Conservation (phyloP, 306 rosid species). For the Mucuna pruriens region DNA sequence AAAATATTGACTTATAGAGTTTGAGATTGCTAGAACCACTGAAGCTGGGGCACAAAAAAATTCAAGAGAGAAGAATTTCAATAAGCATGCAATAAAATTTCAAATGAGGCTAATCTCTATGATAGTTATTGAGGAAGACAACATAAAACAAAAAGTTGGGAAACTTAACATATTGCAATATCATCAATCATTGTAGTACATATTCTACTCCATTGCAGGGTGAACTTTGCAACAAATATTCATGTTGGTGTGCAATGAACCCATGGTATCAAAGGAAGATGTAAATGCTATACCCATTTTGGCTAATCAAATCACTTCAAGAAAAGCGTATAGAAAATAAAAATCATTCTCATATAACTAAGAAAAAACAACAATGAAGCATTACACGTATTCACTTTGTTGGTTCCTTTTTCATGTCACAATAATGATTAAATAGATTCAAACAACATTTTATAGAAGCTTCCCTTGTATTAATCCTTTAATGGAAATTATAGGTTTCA, state of each 20-base stretch:
- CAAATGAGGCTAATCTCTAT: background rate
- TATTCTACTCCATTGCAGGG: background rate
- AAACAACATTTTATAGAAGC: background rate
- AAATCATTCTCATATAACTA: background rate
- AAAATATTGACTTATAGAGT: background rate
- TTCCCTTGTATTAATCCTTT: background rate
- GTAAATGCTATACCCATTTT: background rate
- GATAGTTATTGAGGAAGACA: background rate
- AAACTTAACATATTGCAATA: background rate
- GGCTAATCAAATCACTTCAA: background rate
- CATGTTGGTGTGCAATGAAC: background rate
- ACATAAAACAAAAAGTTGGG: conserved; percentile 8
- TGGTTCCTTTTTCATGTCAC: background rate
- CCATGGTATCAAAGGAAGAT: background rate
- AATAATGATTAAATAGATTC: background rate
- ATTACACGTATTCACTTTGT: background rate
- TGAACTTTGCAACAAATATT: conserved; percentile 6
- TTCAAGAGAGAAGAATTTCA: background rate
- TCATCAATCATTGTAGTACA: background rate
- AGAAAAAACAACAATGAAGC: background rate
- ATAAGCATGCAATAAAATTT: no score
- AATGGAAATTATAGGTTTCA: background rate
- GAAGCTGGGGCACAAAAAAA: background rate
- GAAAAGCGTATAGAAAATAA: background rate
- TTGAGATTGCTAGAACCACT: background rate